Percentiles rank a stretch among this genome's conserved stretches.
These are phyloP conservation scores for Dryas drummondii DNA, from an alignment of 306 rosid genomes.

Conservation along the genomic window DNA sequence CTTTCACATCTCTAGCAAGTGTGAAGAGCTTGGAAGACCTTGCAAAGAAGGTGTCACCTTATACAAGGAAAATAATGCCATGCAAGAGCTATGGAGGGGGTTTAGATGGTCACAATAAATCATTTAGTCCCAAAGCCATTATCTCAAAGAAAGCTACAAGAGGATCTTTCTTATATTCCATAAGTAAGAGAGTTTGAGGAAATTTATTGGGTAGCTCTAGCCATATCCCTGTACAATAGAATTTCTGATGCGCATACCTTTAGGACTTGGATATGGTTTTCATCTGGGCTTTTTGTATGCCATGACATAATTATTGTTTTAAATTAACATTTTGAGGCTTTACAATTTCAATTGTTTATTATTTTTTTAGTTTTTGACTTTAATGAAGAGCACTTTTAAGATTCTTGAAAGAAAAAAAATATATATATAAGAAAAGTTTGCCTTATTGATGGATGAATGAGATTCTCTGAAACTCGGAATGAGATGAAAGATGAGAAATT, in stretches of 20 bases:
- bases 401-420: no score
- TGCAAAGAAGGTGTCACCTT: conserved; percentile 53
- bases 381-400: no score
- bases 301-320: not conserved
- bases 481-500: no score
- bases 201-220: conserved; percentile 35
- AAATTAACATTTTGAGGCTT: not conserved
- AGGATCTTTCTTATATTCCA: conserved; percentile 36
- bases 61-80: conserved; percentile 57
- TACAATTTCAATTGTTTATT: not conserved
- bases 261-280: conserved; percentile 2
- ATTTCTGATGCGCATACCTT: not conserved
- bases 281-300: not conserved
- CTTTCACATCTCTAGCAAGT: conserved; percentile 66
- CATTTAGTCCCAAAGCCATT: conserved; percentile 48
- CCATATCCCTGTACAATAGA: conserved; percentile 18
- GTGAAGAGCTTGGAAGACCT: conserved; percentile 72
- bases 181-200: conserved; percentile 28
- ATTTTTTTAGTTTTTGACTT: no score
- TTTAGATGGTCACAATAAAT: conserved; percentile 46
- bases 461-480: no score
- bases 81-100: conserved; percentile 72
- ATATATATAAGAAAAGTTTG: no score
- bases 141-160: conserved; percentile 67
- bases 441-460: no score